Evolutionary conservation across 768 basidiomycete genomes (phyloP).

Genomic region (Serendipita sp.): DNA sequence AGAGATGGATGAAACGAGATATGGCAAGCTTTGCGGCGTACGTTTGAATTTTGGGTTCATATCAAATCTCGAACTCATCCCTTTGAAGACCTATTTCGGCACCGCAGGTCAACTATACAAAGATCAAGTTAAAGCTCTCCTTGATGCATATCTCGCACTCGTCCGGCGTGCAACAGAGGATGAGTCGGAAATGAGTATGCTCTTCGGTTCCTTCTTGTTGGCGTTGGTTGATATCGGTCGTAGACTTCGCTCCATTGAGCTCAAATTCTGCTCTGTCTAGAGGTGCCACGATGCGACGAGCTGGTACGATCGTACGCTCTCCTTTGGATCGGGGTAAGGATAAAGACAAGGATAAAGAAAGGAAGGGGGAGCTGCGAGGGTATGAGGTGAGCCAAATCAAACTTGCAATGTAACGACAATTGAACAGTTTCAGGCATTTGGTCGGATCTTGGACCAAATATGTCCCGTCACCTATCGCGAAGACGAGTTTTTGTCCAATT

Average conservation of each 20-base stretch:
- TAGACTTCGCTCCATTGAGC: slow-evolving; percentile 30
- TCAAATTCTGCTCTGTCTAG: slow-evolving; percentile 15
- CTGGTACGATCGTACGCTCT: slow-evolving; percentile 71
- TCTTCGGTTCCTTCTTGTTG: background rate
- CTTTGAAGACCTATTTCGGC: slow-evolving; percentile 75
- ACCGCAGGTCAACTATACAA: slow-evolving; percentile 68
- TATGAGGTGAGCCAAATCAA: slow-evolving; percentile 43
- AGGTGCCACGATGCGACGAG: slow-evolving; percentile 44
- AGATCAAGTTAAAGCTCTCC: slow-evolving; percentile 60
- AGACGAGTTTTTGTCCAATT: slow-evolving; percentile 78
- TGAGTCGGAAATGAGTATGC: slow-evolving; percentile 52
- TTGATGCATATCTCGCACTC: slow-evolving; percentile 39
- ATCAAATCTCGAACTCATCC: slow-evolving; percentile 9
- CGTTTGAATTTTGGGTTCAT: slow-evolving; percentile 19
- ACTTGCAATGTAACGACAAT: background rate
- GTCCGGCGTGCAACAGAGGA: slow-evolving; percentile 60
- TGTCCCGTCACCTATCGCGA: slow-evolving; percentile 64
- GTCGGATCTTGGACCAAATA: slow-evolving; percentile 58
- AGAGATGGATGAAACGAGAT: slow-evolving; percentile 86
- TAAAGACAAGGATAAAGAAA: slow-evolving; percentile 40
- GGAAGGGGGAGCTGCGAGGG: slow-evolving; percentile 46
- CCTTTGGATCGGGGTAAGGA: slow-evolving; percentile 44
- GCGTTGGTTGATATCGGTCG: background rate
- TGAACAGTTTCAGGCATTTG: slow-evolving; percentile 45
- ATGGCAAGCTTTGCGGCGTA: slow-evolving; percentile 82